phyloP scores from a whole-genome alignment of 148 eudicot species.

The Chenopodium berlandieri region DNA sequence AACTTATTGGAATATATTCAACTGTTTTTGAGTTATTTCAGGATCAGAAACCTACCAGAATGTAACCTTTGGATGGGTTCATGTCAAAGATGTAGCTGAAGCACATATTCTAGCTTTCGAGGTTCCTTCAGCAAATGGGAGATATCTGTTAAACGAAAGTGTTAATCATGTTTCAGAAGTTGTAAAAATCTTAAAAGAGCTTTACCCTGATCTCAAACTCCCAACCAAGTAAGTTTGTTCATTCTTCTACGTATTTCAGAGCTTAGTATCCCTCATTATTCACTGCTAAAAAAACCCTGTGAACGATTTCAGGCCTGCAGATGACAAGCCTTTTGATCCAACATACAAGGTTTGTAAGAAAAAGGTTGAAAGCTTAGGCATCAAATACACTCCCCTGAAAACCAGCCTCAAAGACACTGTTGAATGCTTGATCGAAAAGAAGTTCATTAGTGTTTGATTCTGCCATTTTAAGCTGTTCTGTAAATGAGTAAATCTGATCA shows the following conservation, averaged over 20 bases:
- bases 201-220: conserved; percentile 57
- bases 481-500: neutral
- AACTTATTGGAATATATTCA: neutral
- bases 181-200: conserved; percentile 46
- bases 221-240: conserved; percentile 54
- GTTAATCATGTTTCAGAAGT: conserved; percentile 45
- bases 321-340: conserved; percentile 42
- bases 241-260: neutral
- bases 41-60: conserved; percentile 46
- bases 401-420: conserved; percentile 58
- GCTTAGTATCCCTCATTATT: neutral
- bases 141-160: conserved; percentile 49
- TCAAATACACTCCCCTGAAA: conserved; percentile 47
- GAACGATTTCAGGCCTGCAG: conserved; percentile 48
- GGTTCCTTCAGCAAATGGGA: conserved; percentile 56
- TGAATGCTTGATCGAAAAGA: conserved; percentile 62
- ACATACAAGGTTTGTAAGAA: conserved; percentile 49
- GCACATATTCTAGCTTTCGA: conserved; percentile 64
- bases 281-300: neutral
- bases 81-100: conserved; percentile 57
- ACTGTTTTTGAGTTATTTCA: conserved; percentile 19
- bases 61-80: conserved; percentile 42
- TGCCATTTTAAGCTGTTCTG: neutral
- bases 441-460: conserved; percentile 29
- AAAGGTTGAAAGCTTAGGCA: conserved; percentile 49